These are phyloP conservation scores for Penicillium rolfsii DNA, from an alignment of 2,329 filamentous ascomycete species.

Conservation along the genomic window DNA sequence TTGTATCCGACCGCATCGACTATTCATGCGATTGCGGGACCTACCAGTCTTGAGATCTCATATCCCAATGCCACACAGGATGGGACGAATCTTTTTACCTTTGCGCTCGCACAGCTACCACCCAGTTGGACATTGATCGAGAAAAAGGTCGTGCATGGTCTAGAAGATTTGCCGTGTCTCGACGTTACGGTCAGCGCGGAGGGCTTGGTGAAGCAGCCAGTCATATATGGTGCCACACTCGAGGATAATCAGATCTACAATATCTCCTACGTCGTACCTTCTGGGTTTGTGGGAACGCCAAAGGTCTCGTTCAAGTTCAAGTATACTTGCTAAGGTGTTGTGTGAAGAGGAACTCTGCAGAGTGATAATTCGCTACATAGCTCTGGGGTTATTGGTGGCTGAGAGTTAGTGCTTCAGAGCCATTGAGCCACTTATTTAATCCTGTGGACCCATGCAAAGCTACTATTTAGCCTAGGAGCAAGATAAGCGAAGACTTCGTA, in stretches of 20 bases:
- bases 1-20: constrained; percentile 50
- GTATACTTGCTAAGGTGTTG: constrained; percentile 35
- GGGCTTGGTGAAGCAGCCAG: constrained; percentile 43
- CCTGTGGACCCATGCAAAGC: neutral
- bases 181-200: constrained; percentile 44
- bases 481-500: neutral
- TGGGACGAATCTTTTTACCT: constrained; percentile 47
- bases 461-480: neutral
- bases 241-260: constrained; percentile 52
- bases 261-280: constrained; percentile 51
- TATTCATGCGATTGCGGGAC: constrained; percentile 45
- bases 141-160: constrained; percentile 36
- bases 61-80: constrained; percentile 49
- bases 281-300: constrained; percentile 27
- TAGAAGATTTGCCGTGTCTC: constrained; percentile 47
- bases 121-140: constrained; percentile 43
- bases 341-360: neutral
- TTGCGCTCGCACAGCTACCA: constrained; percentile 45
- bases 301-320: constrained; percentile 40
- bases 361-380: neutral
- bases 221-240: constrained; percentile 44
- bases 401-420: neutral
- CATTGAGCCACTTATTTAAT: neutral
- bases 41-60: constrained; percentile 38
- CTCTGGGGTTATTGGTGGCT: neutral